Conservation (phyloP, 257 asterid species). For the Linderniella brevidens region DNA sequence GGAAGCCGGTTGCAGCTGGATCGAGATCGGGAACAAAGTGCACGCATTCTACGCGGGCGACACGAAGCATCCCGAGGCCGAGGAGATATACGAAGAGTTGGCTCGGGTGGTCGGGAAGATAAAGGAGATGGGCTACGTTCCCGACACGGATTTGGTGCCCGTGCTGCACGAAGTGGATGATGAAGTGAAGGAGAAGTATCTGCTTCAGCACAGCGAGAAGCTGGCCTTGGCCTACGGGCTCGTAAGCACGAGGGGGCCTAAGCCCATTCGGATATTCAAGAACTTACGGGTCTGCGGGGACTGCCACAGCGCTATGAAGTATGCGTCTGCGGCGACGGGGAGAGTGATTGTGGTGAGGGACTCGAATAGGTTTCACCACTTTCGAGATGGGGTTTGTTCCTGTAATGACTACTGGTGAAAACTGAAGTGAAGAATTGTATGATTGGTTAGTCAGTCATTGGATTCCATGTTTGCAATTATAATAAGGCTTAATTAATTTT, state of each 20-base stretch:
- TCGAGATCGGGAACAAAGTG: constrained; percentile 53
- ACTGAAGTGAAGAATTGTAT: too few relatives aligned
- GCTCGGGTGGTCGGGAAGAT: constrained; percentile 24
- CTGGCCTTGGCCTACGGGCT: constrained; percentile 78
- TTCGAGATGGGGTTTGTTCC: constrained; percentile 60
- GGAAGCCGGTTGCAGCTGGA: constrained; percentile 96
- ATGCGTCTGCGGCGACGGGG: constrained; percentile 42
- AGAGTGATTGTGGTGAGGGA: constrained; percentile 81
- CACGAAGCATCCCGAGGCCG: constrained; percentile 54
- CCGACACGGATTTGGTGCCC: constrained; percentile 51
- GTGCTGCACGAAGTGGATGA: constrained; percentile 84
- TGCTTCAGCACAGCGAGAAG: constrained; percentile 87
- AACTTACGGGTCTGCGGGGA: constrained; percentile 89
- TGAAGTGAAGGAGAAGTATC: constrained; percentile 50
- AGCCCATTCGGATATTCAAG: constrained; percentile 56
- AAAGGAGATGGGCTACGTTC: constrained; percentile 58
- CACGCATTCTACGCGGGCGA: constrained; percentile 85
- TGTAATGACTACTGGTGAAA: constrained; percentile 85
- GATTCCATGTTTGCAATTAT: too few relatives aligned
- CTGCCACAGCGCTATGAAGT: constrained; percentile 70
- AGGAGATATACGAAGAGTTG: constrained; percentile 44
- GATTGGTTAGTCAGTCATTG: too few relatives aligned
- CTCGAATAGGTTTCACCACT: constrained; percentile 81
- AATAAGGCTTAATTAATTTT: too few relatives aligned
- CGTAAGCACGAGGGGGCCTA: constrained; percentile 37